Evolutionary conservation across 176 grass and related monocot genomes (phyloP).

Genomic region (Carex cristatella): DNA sequence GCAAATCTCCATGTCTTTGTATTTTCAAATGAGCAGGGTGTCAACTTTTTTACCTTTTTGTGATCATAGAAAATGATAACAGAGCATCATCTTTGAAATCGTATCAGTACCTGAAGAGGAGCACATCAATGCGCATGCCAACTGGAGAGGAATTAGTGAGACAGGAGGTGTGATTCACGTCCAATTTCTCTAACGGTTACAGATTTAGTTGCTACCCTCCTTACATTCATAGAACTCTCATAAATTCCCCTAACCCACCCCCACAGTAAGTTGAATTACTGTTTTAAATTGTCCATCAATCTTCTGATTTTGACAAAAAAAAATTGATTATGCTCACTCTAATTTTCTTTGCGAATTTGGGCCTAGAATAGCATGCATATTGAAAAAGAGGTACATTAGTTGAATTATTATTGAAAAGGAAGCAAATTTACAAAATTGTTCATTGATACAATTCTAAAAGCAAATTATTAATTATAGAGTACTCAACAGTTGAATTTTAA

Average conservation of each 20-base stretch:
- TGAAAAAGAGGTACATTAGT: too few relatives aligned
- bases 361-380: not conserved
- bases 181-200: constrained; percentile 32
- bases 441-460: not conserved
- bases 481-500: not conserved
- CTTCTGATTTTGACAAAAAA: not conserved
- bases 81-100: too few relatives aligned
- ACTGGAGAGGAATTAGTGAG: too few relatives aligned
- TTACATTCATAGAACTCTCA: constrained; percentile 48
- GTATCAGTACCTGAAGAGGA: too few relatives aligned
- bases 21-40: too few relatives aligned
- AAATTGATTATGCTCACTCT: not conserved
- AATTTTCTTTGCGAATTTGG: constrained; percentile 8
- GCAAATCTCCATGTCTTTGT: too few relatives aligned
- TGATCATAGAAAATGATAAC: too few relatives aligned
- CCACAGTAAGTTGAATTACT: too few relatives aligned
- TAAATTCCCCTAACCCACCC: constrained; percentile 4
- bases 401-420: too few relatives aligned
- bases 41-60: too few relatives aligned
- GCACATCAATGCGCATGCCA: too few relatives aligned
- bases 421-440: not conserved
- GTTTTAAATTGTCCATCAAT: too few relatives aligned
- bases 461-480: not conserved
- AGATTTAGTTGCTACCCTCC: constrained; percentile 42
- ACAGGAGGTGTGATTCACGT: not conserved